phyloP scores from a whole-genome alignment of 257 asterid species.

The Capsicum pubescens region DNA sequence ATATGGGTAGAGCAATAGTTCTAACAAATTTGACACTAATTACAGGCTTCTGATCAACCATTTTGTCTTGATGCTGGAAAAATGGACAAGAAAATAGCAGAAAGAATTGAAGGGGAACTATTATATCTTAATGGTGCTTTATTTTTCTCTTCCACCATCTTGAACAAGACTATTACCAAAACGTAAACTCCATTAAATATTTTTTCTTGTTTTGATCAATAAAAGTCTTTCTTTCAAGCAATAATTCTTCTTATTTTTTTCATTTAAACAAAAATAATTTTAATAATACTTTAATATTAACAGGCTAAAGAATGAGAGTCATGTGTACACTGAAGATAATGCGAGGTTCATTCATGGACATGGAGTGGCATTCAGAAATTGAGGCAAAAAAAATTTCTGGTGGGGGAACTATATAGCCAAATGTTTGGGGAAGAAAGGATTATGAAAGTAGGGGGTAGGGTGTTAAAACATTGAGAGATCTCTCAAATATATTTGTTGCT shows the following conservation, averaged over 20 bases:
- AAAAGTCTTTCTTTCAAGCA: not conserved
- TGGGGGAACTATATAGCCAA: slow-evolving; percentile 38
- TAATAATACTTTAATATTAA: not conserved
- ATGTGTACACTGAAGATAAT: slow-evolving; percentile 88
- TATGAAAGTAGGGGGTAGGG: not conserved
- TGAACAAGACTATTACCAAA: slow-evolving; percentile 83
- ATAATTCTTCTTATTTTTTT: not conserved
- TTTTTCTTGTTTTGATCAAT: not conserved
- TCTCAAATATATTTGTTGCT: slow-evolving; percentile 6
- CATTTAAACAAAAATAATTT: not conserved
- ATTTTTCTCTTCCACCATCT: slow-evolving; percentile 83
- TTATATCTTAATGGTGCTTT: slow-evolving; percentile 86
- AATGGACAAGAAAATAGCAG: slow-evolving; percentile 86
- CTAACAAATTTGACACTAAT: not conserved
- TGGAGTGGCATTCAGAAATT: slow-evolving; percentile 72
- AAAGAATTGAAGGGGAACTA: slow-evolving; percentile 83
- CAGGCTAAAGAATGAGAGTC: slow-evolving; percentile 89
- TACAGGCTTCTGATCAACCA: slow-evolving; percentile 89
- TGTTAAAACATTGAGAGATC: slow-evolving; percentile 9
- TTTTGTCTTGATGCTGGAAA: slow-evolving; percentile 77
- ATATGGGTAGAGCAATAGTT: not conserved
- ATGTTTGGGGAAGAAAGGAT: slow-evolving; percentile 28
- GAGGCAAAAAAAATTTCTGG: slow-evolving; percentile 32
- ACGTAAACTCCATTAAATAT: slow-evolving; percentile 51
- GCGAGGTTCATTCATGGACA: slow-evolving; percentile 97